Evolutionary conservation across 805 yeast species (phyloP).

Genomic region (Dipodascopsis tothii): DNA sequence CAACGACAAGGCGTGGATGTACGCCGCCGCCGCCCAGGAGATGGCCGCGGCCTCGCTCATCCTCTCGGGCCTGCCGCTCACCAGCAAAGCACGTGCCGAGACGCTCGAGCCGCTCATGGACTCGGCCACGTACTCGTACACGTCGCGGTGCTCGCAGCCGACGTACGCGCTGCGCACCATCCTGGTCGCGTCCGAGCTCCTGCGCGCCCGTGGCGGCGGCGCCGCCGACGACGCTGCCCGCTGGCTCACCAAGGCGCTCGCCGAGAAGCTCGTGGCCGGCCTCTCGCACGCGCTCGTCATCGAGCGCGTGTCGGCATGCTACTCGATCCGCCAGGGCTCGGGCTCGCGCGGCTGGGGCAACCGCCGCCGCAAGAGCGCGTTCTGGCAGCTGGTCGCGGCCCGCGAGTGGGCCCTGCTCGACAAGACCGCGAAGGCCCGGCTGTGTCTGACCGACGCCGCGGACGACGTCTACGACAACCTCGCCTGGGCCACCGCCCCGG

Average conservation of each 20-base stretch:
- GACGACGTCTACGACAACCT: slow-evolving; percentile 29
- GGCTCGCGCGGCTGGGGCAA: slow-evolving; percentile 32
- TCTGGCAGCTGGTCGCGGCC: slow-evolving; percentile 71
- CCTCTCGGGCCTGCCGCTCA: slow-evolving; percentile 37
- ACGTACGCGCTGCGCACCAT: slow-evolving; percentile 65
- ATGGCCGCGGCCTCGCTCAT: slow-evolving; percentile 71
- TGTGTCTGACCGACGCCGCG: slow-evolving; percentile 29
- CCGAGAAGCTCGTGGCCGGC: slow-evolving; percentile 33
- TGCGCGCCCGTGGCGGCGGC: slow-evolving; percentile 38
- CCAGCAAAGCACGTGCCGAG: slow-evolving; percentile 44
- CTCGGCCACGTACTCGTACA: slow-evolving; percentile 63
- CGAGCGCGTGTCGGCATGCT: slow-evolving; percentile 51
- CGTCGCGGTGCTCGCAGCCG: slow-evolving; percentile 61
- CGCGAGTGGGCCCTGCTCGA: slow-evolving; percentile 51
- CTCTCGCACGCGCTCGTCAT: slow-evolving; percentile 45
- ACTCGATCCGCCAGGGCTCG: slow-evolving; percentile 27
- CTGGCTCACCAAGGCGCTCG: slow-evolving; percentile 41
- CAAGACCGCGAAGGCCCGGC: slow-evolving; percentile 26
- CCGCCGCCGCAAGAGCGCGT: slow-evolving; percentile 62
- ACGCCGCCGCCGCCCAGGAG: slow-evolving; percentile 63
- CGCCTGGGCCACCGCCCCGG: slow-evolving; percentile 18
- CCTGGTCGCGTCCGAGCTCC: slow-evolving; percentile 62
- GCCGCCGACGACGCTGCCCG: slow-evolving; percentile 41
- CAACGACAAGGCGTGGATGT: slow-evolving; percentile 70
- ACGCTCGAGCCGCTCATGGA: slow-evolving; percentile 57